Conservation (phyloP, 1,284 basidiomycete species). For the Thelephora terrestris region DNA sequence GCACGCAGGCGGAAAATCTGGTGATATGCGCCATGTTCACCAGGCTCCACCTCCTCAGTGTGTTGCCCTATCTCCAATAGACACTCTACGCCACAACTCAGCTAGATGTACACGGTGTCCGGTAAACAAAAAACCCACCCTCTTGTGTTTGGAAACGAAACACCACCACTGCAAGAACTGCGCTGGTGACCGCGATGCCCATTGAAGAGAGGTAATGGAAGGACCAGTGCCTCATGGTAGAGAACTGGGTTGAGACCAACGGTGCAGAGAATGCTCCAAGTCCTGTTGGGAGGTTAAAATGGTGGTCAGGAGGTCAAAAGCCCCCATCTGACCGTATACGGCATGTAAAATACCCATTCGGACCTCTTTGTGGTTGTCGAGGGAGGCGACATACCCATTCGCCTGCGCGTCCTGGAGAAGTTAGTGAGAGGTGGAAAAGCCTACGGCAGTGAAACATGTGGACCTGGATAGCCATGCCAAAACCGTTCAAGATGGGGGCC, state of each 20-base stretch:
- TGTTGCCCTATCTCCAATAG: slow-evolving; percentile 25
- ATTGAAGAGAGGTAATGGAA: slow-evolving; percentile 58
- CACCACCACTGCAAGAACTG: slow-evolving; percentile 30
- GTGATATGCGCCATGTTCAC: slow-evolving; percentile 24
- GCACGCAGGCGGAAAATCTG: slow-evolving; percentile 28
- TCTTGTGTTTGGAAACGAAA: slow-evolving; percentile 44
- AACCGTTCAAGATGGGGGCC: slow-evolving; percentile 49
- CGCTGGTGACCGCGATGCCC: slow-evolving; percentile 40
- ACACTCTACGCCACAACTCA: slow-evolving; percentile 17
- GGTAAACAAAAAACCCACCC: not conserved
- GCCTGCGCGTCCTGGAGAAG: slow-evolving; percentile 41
- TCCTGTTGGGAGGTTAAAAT: slow-evolving; percentile 24
- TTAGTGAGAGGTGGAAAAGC: not conserved
- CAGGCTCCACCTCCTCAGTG: slow-evolving; percentile 12
- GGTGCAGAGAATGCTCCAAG: slow-evolving; percentile 51
- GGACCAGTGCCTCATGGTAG: slow-evolving; percentile 41
- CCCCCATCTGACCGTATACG: slow-evolving; percentile 20
- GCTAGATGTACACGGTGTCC: not conserved
- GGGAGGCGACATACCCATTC: slow-evolving; percentile 42
- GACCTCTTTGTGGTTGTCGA: slow-evolving; percentile 31
- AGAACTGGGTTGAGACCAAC: slow-evolving; percentile 54
- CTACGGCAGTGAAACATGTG: slow-evolving; percentile 2
- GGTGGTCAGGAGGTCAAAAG: not conserved
- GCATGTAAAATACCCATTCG: slow-evolving; percentile 62
- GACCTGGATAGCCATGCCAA: slow-evolving; percentile 48